A percentile compares a stretch with the other conserved stretches of the same genome.
Evolutionary conservation across 164 flowering plant genomes (phyloP).

Genomic region (Tinospora cordifolia): DNA sequence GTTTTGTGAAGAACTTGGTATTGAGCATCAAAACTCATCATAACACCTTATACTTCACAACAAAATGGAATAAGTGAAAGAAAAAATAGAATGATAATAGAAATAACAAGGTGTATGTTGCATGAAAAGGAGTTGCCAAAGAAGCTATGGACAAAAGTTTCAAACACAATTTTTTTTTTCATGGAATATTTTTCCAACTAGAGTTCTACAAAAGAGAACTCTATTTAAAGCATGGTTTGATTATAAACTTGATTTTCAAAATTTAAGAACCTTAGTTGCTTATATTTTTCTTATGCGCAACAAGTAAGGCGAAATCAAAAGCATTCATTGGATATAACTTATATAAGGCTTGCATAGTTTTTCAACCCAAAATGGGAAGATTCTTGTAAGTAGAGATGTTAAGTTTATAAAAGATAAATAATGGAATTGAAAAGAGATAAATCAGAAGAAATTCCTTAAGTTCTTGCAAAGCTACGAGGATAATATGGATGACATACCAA

Average conservation of each 20-base stretch:
- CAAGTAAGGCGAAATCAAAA: background rate
- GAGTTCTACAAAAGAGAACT: background rate
- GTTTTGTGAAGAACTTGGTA: background rate
- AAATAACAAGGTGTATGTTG: conserved; percentile 3
- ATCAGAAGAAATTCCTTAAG: background rate
- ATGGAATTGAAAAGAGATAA: background rate
- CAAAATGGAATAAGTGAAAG: conserved; percentile 6
- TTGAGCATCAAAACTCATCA: background rate
- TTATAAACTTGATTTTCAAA: background rate
- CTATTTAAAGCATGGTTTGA: conserved; percentile 10
- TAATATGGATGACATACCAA: background rate
- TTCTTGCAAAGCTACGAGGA: background rate
- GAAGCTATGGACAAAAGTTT: background rate
- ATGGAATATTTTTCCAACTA: background rate
- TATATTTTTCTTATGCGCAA: background rate
- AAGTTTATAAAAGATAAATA: background rate
- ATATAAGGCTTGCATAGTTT: background rate
- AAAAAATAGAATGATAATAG: background rate
- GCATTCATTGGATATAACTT: background rate
- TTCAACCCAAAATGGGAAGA: background rate
- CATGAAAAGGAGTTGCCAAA: conserved; percentile 3
- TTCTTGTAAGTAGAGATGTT: background rate
- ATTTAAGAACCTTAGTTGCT: background rate
- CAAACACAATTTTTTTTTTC: background rate
- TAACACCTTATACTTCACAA: background rate